These are phyloP conservation scores for Elongisporangium prolatum DNA, from an alignment of 352 stramenopile genomes.

Conservation along the genomic window DNA sequence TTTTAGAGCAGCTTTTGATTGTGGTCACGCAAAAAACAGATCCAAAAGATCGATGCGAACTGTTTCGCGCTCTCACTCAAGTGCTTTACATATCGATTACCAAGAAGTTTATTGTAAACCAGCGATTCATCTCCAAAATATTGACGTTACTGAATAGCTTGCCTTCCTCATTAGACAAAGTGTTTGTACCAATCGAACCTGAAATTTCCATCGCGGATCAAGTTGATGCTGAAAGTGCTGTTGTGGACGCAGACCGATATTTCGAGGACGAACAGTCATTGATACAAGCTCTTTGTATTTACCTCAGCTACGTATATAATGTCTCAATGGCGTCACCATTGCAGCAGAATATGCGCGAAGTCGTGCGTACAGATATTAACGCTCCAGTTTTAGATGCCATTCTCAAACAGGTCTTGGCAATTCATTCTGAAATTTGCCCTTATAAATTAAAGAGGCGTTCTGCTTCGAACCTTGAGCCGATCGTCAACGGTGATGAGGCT, in stretches of 20 bases:
- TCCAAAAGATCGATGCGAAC: slow-evolving; percentile 9
- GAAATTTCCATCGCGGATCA: background rate
- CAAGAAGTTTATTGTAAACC: slow-evolving; percentile 36
- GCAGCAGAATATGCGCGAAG: slow-evolving; percentile 35
- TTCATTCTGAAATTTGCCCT: slow-evolving; percentile 19
- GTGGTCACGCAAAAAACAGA: slow-evolving; percentile 47
- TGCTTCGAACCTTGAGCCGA: background rate
- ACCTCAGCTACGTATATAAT: slow-evolving; percentile 48
- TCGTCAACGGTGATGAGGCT: background rate
- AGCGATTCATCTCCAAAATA: slow-evolving; percentile 56
- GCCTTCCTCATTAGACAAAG: background rate
- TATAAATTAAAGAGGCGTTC: background rate
- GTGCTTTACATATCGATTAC: slow-evolving; percentile 49
- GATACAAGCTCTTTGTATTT: slow-evolving; percentile 39
- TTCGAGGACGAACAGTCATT: slow-evolving; percentile 18
- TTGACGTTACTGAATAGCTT: slow-evolving; percentile 28
- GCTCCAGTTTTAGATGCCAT: slow-evolving; percentile 13
- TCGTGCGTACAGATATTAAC: slow-evolving; percentile 36
- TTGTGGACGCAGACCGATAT: background rate
- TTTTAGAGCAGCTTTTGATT: slow-evolving; percentile 65
- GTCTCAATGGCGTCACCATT: slow-evolving; percentile 8
- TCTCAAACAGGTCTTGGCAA: slow-evolving; percentile 4
- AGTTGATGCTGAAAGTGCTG: background rate
- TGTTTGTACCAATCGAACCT: background rate
- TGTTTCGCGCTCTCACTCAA: slow-evolving; percentile 40